Base-by-base conservation (phyloP, 1,284 basidiomycete genomes). In the Pyrrhoderma lamaoense region DNA sequence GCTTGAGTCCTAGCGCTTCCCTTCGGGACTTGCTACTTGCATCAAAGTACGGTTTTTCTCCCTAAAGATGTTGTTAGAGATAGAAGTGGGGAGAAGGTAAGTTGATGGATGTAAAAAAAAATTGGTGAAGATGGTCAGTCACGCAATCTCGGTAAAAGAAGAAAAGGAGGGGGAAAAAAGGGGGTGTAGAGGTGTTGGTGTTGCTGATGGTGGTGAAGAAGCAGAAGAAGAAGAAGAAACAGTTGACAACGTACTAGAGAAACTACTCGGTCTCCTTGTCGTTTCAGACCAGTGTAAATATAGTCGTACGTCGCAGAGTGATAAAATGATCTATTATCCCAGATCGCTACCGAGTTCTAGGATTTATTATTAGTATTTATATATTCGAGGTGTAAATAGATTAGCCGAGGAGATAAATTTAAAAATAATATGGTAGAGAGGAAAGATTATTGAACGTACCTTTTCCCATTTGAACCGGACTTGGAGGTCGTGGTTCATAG, bases 401-500 rank as follows among this genome's bases (percentile, higher is more conserved):
- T 31, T 5, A 11, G 27, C 27, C 5, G 11, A 5, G 27, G 27
- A 31, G 5, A 31, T 31, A 5, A 11, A 31, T 31, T 31, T 31
- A 31, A 11, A 11, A 5, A 31, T 5, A 23, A 44, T 22, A 36
- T 7, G 8, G 9, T 22, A 23, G 7, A 27, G n/a, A n/a, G n/a
- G n/a, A n/a, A n/a, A n/a, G n/a, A 11, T 31, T 45, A 18, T 36
- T 38, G 38, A 8, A 35, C 42, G 34, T n/a, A 45, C 48, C 45
- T 63, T 59, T 42, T 66, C 61, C 71, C 73, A 75, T 37, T 64
- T 61, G 67, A 71, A 71, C 35, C 74, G 63, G 16, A 79, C 77
- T 62, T 86, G 83, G 34, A 84, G 63, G 61, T 83, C 79, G 60
- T 85, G 82, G 64, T 82, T 83, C 58, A 76, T 72, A 1, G 71